Evolutionary conservation across 202 grass and related monocot species (phyloP), one percentile per base, ranked within the genome.

Genomic region (Musa balbisiana): DNA sequence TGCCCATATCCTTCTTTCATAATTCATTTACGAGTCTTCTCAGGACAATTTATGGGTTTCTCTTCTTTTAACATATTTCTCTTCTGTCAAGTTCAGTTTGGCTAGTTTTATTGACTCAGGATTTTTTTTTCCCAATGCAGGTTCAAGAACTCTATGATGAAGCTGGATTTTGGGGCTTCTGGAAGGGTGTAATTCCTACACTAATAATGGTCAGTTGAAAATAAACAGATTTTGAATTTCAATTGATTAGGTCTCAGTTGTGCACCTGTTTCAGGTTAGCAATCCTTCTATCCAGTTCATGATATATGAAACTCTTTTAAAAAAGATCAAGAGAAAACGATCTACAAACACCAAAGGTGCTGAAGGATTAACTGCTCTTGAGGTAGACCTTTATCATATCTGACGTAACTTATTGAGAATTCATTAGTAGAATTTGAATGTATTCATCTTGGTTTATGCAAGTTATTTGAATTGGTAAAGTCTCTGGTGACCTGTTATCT

Each of bases 211-310:
- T 90, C 74, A 85, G 78, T 65, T 53, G n/a, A 53, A 63, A 60
- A 14, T 81, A 8, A 21, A 22, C 64, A 51, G 17, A 53, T 85
- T 67, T 27, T 0, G 26, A n/a, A 2, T 69, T 69, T 88, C 52
- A 54, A 53, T 72, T 73, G 2, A 11, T 79, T 69, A 24, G 19
- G 77, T 81, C 11, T 55, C 59, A 64, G 80, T 43, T 77, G 11
- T 59, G 68, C 67, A 73, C 53, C 62, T 79, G 26, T 83, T 63
- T 24, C 74, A 98, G 95, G 88, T 92, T 72, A 98, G 91, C 81
- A 98, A 98, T 80, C 95, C 95, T 56, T 87, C 91, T 53, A 94
- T 98, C 54, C 95, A 98, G 69, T 98, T 98, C 83, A 98, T 98
- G 95, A 33, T 94, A 72, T 98, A 98, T 66, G 94, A 98, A 80